Evolutionary conservation across 129 eudicot genomes (phyloP).

Genomic region (Saussurea involucrata): DNA sequence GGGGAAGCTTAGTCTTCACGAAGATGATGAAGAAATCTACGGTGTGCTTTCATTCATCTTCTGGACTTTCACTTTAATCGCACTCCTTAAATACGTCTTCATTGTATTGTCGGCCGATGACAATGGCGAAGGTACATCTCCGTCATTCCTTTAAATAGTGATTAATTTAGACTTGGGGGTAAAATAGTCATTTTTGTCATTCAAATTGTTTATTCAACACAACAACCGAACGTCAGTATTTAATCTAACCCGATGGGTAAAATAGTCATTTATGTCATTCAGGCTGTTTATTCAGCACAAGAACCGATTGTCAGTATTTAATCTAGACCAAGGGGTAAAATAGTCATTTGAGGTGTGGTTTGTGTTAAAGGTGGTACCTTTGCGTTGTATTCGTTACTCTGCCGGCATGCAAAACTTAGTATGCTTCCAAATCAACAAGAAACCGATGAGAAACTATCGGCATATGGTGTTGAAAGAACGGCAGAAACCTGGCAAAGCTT

Average conservation of each 20-base stretch:
- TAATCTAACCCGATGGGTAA: neutral
- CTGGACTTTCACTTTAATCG: conserved; percentile 73
- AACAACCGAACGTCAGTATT: neutral
- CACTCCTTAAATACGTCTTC: conserved; percentile 56
- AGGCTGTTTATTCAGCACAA: neutral
- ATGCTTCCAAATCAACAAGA: conserved; percentile 73
- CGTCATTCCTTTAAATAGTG: neutral
- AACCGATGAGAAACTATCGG: conserved; percentile 57
- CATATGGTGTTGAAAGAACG: conserved; percentile 47
- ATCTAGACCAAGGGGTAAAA: neutral
- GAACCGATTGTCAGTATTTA: too few species aligned
- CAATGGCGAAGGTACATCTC: conserved; percentile 66
- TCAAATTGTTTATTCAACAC: neutral
- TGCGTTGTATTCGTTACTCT: conserved; percentile 76
- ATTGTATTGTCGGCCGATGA: conserved; percentile 73
- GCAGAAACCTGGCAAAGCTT: conserved; percentile 47
- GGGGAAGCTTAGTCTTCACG: conserved; percentile 53
- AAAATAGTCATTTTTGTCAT: neutral
- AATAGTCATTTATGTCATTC: neutral
- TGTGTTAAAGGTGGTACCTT: conserved; percentile 67
- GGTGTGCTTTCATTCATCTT: conserved; percentile 77
- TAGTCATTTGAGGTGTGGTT: neutral
- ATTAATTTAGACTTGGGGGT: neutral
- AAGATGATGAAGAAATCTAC: conserved; percentile 64
- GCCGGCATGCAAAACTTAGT: conserved; percentile 70